Conservation (phyloP, 306 rosid genomes). For the Inga laurina region DNA sequence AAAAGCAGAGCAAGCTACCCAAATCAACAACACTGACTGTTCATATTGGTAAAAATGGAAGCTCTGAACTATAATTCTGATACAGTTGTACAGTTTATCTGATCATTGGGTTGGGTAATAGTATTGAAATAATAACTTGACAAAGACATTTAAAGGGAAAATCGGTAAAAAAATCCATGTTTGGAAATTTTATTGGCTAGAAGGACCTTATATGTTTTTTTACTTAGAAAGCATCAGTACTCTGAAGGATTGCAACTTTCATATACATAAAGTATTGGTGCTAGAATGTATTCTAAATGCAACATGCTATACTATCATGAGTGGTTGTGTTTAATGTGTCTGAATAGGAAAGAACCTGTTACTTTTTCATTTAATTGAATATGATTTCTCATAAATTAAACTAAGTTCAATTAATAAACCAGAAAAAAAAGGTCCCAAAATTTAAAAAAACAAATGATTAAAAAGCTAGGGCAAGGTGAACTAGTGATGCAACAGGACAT, state of each 20-base stretch:
- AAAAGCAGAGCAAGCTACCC: conserved; percentile 40
- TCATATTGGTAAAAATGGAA: conserved; percentile 15
- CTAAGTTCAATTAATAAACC: conserved; percentile 40
- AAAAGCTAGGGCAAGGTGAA: conserved; percentile 55
- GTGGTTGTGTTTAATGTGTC: neutral
- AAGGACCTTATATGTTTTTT: no score
- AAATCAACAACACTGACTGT: conserved; percentile 38
- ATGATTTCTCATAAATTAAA: conserved; percentile 26
- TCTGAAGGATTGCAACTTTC: no score
- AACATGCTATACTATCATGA: neutral
- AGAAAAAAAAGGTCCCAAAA: conserved; percentile 21
- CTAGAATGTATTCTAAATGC: neutral
- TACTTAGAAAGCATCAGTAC: no score
- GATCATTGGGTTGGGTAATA: neutral
- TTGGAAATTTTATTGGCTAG: no score
- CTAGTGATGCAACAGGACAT: conserved; percentile 62
- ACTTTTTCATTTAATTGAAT: conserved; percentile 29
- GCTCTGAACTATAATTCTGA: neutral
- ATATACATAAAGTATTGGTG: no score
- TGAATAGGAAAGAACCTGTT: conserved; percentile 46
- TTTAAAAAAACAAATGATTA: conserved; percentile 54
- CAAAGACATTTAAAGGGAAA: neutral
- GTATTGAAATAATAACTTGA: neutral
- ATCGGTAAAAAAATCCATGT: no score
- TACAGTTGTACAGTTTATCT: neutral